These are phyloP conservation scores for Boletus vinaceobasis DNA, from an alignment of 768 basidiomycete genomes.

Conservation along the genomic window DNA sequence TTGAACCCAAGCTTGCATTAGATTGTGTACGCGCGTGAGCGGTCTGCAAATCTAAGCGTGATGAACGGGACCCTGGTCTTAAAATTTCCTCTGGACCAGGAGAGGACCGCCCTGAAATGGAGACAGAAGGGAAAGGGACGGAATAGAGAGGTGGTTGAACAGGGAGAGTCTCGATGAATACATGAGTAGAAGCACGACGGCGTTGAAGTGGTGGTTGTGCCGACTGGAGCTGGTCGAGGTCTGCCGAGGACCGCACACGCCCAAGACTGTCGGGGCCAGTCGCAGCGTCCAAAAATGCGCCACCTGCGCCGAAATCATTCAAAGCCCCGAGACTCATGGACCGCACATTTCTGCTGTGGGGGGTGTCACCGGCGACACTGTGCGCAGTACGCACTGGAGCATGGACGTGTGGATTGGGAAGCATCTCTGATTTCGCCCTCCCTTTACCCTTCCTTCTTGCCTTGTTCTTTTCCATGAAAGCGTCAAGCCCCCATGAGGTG, in stretches of 20 bases:
- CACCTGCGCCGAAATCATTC: conserved; percentile 49
- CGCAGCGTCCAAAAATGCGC: conserved; percentile 44
- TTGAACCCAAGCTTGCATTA: conserved; percentile 49
- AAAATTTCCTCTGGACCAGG: conserved; percentile 40
- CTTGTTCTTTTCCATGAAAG: conserved; percentile 71
- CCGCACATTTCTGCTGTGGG: conserved; percentile 44
- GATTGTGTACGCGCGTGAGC: conserved; percentile 49
- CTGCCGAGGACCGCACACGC: conserved; percentile 61
- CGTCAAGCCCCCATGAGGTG: conserved; percentile 80
- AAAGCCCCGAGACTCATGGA: conserved; percentile 67
- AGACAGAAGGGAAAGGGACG: conserved; percentile 64
- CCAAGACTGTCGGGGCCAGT: conserved; percentile 24
- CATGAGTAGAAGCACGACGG: conserved; percentile 51
- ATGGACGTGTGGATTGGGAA: conserved; percentile 46
- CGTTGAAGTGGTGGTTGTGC: conserved; percentile 41
- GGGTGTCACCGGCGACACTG: conserved; percentile 40
- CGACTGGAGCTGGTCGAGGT: conserved; percentile 46
- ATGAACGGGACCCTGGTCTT: conserved; percentile 34
- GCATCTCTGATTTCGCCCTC: conserved; percentile 34
- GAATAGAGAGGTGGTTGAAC: conserved; percentile 42
- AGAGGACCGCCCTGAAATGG: conserved; percentile 46
- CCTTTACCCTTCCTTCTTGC: conserved; percentile 37
- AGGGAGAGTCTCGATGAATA: conserved; percentile 42
- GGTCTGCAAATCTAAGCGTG: conserved; percentile 30
- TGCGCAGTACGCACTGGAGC: conserved; percentile 38